Evolutionary conservation across 768 basidiomycete genomes (phyloP), one percentile per base, ranked within the genome.

Genomic region (Tephrocybe sp.): DNA sequence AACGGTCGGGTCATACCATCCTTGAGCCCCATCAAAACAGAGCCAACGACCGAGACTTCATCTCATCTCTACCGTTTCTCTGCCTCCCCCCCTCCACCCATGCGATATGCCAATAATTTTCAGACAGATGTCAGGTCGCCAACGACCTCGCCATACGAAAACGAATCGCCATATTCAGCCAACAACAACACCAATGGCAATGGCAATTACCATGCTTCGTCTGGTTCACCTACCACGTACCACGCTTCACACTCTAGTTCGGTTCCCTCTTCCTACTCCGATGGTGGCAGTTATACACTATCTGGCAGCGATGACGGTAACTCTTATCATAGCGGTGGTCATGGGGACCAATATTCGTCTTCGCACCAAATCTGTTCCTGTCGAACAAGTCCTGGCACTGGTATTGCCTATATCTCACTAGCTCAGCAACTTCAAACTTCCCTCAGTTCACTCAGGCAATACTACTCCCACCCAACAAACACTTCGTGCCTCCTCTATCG

Each of bases 11-110:
- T 68, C 23, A 65, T 71, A 34, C 69, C 75, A 53, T 68, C 79
- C 34, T 69, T 82, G 56, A 77, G 77, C 54, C 82, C 82, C 47
- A 84, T 86, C 67, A 87, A 88, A 67, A 79, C 83, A 45, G 86
- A 88, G 57, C 76, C 79, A 9, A 56, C 71, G 27, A 40, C 75
- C 43, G 84, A 84, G 19, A 63, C 72, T 38, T 63, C 74, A 25
- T 66, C 77, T 11, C 75, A 77, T 55, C 74, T 87, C 33, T 87
- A 88, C 67, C 83, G 86, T 53, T 84, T 87, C 68, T 82, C 83
- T 16, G 76, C 81, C 10, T 85, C 83, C 4, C 79, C 78, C 36
- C 75, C 64, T 31, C 80, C 79, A 51, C 75, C 73, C 46, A 72
- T 76, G 55, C 75, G 76, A 54, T 80, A 81, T 66, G 71, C 80